Base-by-base conservation (phyloP, 495 filamentous ascomycete species). In the Thermothielavioides terrestris region DNA sequence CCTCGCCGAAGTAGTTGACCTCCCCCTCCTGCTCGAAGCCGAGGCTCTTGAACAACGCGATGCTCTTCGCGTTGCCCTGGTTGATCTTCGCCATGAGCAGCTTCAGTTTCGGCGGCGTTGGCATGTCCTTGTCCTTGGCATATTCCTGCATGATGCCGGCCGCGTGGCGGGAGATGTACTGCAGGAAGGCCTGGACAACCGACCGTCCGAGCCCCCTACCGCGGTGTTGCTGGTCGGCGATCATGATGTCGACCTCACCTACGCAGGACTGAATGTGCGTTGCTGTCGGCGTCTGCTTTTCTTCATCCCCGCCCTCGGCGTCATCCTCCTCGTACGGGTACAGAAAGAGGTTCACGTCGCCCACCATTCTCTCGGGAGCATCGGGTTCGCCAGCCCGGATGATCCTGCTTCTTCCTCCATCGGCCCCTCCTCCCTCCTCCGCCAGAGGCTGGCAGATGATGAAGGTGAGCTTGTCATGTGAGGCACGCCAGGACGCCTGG, bases 201-300 rank as follows among this genome's bases (percentile, higher is more conserved):
- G 78, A 79, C 35, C 77, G 66, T 0, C 89, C 89, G 17, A 80
- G 71, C 0, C 89, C 89, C 10, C 66, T 66, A 0, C 84, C 67
- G 42, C 83, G 83, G 15, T 77, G 68, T 1, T 54, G 40, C 17
- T 71, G 68, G 11, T 68, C 64, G 2, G 89, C 89, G 46, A 95
- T 84, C 89, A 95, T 95, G 50, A 95, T 76, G 68, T 94, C 88
- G 35, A 95, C 62, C 52, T 95, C 89, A 17, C 86, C 89, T 18
- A 83, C 62, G 31, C 81, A 62, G 12, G 64, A 45, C 10, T 42
- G n/a, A n/a, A n/a, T 28, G 15, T 25, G 26, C 9, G 15, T 32
- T 11, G 12, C 25, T 11, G 25, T 9, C 7, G 22, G 46, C 23
- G 15, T 34, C 0, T 42, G 42, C 11, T 34, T 58, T 4, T 59